Evolutionary conservation across 148 eudicot species (phyloP), one percentile per base, ranked within the genome.

Genomic region (Fagopyrum tataricum): DNA sequence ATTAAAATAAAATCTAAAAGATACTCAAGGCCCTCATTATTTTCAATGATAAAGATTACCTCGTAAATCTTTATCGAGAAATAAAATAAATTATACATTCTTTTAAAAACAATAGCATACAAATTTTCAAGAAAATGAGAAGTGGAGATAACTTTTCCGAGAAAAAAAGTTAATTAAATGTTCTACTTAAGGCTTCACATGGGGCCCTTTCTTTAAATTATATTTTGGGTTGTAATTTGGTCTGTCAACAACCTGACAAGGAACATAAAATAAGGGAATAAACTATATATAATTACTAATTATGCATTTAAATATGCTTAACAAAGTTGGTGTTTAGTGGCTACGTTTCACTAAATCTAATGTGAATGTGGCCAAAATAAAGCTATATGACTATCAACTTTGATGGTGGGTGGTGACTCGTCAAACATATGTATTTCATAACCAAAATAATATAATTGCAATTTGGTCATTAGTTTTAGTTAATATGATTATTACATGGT

Each of bases 241-340:
- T 62, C 42, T 31, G 41, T 62, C 68, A 62, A 62, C 68, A 62
- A 62, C 68, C 68, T 11, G 42, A 62, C 68, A 62, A 62, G 42
- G 68, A 62, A 62, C 18, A 62, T 14, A 46, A 73, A 43, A 20
- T n/a, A 31, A 5, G 11, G 44, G 47, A 26, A 72, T 51, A 42
- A 14, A 21, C 24, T 17, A 59, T 31, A 21, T 39, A 21, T 39
- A 41, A 23, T 42, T 44, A 70, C 42, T 51, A 44, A 21, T 53
- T 3, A 31, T 71, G 62, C 47, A 64, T 42, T 46, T 55, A 72
- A 73, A 76, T 44, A 44, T 6, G 5, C 68, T 62, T 44, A 37
- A 62, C 43, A 13, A 62, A 37, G 42, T 26, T 26, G 5, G 10
- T 62, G 43, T 26, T 62, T 31, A 31, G 37, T 31, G 37, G 37